Percentiles rank a stretch among this genome's conserved stretches.
These are phyloP conservation scores for Vitis vinifera DNA, from an alignment of 164 flowering plant species.

Conservation along the genomic window DNA sequence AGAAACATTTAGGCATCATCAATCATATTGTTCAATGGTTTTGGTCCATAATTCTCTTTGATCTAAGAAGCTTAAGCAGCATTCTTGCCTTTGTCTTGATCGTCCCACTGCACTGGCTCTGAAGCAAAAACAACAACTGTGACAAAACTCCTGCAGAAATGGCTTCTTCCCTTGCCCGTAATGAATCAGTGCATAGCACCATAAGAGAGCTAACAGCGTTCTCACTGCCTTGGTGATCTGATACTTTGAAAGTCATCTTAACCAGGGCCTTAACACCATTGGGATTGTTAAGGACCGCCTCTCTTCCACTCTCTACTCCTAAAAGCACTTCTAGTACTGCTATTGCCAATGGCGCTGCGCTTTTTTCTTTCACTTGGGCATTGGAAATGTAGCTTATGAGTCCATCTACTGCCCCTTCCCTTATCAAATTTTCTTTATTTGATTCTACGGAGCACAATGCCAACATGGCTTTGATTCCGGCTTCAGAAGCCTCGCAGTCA, in stretches of 20 bases:
- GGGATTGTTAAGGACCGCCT: constrained; percentile 29
- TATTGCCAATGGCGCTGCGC: constrained; percentile 31
- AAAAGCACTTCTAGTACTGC: constrained; percentile 44
- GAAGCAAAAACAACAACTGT: constrained; percentile 62
- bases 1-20: too few relatives aligned
- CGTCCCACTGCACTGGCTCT: constrained; percentile 61
- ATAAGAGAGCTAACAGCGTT: constrained; percentile 50
- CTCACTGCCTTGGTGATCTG: constrained; percentile 60
- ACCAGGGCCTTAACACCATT: constrained; percentile 44
- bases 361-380: constrained; percentile 10
- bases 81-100: constrained; percentile 61
- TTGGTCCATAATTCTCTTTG: constrained; percentile 36
- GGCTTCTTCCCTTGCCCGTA: constrained; percentile 41
- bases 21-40: neutral
- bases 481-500: constrained; percentile 31
- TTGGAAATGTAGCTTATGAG: constrained; percentile 35
- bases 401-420: constrained; percentile 37
- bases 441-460: constrained; percentile 32
- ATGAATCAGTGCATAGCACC: constrained; percentile 39
- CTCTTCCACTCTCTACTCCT: constrained; percentile 35
- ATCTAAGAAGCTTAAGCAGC: constrained; percentile 67
- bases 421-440: constrained; percentile 29
- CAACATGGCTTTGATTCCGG: constrained; percentile 38
- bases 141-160: constrained; percentile 54
- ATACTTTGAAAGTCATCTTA: constrained; percentile 65